phyloP scores from a whole-genome alignment of 306 rosid species.

The Amphicarpaea edgeworthii region DNA sequence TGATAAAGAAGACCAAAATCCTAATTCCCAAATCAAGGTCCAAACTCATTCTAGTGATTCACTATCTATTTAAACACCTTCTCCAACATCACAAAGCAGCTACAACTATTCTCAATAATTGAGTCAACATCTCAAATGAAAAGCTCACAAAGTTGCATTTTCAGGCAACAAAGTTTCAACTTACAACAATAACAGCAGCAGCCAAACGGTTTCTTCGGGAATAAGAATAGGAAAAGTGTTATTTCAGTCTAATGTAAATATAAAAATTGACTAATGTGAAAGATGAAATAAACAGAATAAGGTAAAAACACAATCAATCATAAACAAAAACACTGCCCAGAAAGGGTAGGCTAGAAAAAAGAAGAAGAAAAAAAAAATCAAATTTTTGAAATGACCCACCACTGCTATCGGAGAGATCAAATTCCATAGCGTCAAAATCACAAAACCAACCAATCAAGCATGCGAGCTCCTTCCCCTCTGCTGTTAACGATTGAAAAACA shows the following conservation, averaged over 20 bases:
- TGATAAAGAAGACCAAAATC: background rate
- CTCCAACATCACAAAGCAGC: background rate
- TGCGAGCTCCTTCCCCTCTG: slow-evolving; percentile 6
- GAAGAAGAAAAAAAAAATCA: background rate
- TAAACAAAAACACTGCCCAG: background rate
- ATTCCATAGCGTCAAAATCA: slow-evolving; percentile 64
- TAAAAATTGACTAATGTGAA: slow-evolving; percentile 19
- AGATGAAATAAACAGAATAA: background rate
- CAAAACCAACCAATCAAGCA: slow-evolving; percentile 37
- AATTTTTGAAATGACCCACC: slow-evolving; percentile 58
- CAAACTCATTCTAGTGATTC: slow-evolving; percentile 28
- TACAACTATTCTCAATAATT: background rate
- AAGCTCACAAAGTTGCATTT: slow-evolving; percentile 4
- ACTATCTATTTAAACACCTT: slow-evolving; percentile 1
- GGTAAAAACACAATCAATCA: slow-evolving; percentile 24
- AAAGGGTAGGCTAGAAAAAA: slow-evolving; percentile 1
- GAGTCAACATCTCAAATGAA: slow-evolving; percentile 10
- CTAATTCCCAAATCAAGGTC: slow-evolving; percentile 7
- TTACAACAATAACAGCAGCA: slow-evolving; percentile 22
- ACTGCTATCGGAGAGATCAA: slow-evolving; percentile 80
- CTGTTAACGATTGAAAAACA: slow-evolving; percentile 23
- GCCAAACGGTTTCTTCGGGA: slow-evolving; percentile 28
- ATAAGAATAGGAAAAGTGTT: slow-evolving; percentile 24
- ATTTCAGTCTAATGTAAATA: slow-evolving; percentile 19
- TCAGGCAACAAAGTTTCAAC: slow-evolving; percentile 29